phyloP scores from a whole-genome alignment of 2,329 filamentous ascomycete genomes.

The Paecilomyces sp. region DNA sequence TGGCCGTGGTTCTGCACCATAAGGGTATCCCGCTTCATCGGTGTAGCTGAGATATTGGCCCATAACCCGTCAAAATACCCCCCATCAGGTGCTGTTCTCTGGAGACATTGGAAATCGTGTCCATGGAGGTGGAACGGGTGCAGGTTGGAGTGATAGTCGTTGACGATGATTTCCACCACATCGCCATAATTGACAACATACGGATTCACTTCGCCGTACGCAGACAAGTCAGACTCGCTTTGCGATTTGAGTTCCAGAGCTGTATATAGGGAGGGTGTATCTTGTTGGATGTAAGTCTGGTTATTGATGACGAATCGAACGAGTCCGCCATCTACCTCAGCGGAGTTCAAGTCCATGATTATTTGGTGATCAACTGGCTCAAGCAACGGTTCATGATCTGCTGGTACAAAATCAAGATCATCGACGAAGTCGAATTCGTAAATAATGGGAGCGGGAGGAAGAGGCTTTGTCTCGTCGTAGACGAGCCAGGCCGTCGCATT shows the following conservation, averaged over 20 bases:
- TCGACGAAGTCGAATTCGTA: constrained; percentile 63
- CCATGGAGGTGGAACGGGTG: constrained; percentile 48
- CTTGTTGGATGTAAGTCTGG: constrained; percentile 65
- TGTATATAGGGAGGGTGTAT: constrained; percentile 75
- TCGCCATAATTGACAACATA: constrained; percentile 61
- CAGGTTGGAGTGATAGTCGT: constrained; percentile 26
- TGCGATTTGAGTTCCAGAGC: constrained; percentile 53
- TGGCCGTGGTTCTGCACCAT: constrained; percentile 26
- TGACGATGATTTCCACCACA: constrained; percentile 29
- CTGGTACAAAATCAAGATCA: constrained; percentile 41
- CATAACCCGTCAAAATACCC: constrained; percentile 19
- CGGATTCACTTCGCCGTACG: constrained; percentile 64
- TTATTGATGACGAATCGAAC: constrained; percentile 61
- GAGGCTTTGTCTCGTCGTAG: constrained; percentile 43
- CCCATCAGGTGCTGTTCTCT: constrained; percentile 16
- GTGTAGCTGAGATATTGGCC: constrained; percentile 17
- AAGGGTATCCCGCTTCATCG: constrained; percentile 25
- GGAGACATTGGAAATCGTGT: constrained; percentile 44
- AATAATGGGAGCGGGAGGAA: constrained; percentile 46
- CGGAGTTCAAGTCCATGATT: constrained; percentile 48
- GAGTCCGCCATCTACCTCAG: constrained; percentile 58
- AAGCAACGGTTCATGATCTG: constrained; percentile 16
- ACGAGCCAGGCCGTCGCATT: constrained; percentile 45
- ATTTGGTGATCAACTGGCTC: constrained; percentile 23
- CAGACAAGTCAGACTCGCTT: constrained; percentile 47